Base-by-base conservation (phyloP, 2,329 filamentous ascomycete genomes). In the Lachnellula arida region DNA sequence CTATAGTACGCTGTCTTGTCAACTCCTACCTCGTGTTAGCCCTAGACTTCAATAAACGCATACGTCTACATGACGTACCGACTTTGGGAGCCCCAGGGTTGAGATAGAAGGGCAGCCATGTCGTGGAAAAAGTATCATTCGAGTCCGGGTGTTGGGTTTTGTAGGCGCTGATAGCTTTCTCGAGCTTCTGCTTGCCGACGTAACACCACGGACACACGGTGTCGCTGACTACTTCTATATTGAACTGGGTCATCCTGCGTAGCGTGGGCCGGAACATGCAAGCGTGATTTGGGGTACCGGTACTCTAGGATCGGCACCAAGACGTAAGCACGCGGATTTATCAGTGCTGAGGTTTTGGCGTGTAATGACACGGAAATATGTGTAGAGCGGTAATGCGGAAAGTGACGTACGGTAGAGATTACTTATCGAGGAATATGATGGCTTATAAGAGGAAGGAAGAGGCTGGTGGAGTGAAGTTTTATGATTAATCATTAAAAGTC, bases 131-230 rank as follows among this genome's bases (percentile, higher is more conserved):
- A 19, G 79, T 88, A 72, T 93, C 87, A 40, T 78, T 71, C 9
- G 76, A 81, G 49, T 76, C 74, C 0, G 87, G 84, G 63, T 89
- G 76, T 40, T 78, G 75, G 65, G 80, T 76, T 66, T 82, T 80
- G 75, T 89, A 89, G 32, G 81, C 71, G 8, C 76, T 70, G 58
- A 96, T 93, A 59, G 87, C 89, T 59, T 80, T 81, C 50, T 87
- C 82, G 40, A 96, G 81, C 39, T 88, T 85, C 60, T 84, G 84
- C 69, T 89, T 88, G 71, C 90, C 91, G 15, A 95, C 77, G 71
- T 91, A 94, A 78, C 91, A 88, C 80, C 82, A 74, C 4, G 89
- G 88, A 70, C 90, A 95, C 64, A 94, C 81, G 2, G 84, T 88
- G 74, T 96, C 91, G n/a, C 82, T 89, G 56, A 91, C 84, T 68